Percentiles rank a stretch among this genome's conserved stretches.
Conservation (phyloP, 805 yeast genomes). For the Lipomyces yamadae region DNA sequence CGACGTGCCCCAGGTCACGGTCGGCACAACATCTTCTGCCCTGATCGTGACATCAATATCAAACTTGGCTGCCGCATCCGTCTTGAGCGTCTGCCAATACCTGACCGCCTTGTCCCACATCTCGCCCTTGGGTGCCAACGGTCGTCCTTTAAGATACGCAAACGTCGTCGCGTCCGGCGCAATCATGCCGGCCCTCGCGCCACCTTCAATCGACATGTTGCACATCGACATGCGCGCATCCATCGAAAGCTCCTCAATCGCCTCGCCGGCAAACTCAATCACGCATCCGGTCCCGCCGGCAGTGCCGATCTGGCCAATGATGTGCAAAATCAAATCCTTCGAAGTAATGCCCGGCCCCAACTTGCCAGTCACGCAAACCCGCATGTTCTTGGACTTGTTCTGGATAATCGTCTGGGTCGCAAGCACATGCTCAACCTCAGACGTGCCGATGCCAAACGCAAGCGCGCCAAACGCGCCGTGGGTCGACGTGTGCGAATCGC, state of each 20-base stretch:
- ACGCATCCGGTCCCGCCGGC: constrained; percentile 99
- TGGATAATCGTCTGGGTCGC: constrained; percentile 97
- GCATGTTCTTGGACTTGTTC: constrained; percentile 94
- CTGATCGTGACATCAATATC: constrained; percentile 81
- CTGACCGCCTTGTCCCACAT: constrained; percentile 94
- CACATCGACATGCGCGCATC: constrained; percentile 99
- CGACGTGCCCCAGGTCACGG: constrained; percentile 99
- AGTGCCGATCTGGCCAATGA: constrained; percentile 95
- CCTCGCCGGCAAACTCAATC: constrained; percentile 95
- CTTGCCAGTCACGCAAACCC: constrained; percentile 82
- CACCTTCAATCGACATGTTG: constrained; percentile 98
- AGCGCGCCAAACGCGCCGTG: constrained; percentile 98
- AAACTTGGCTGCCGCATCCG: constrained; percentile 89
- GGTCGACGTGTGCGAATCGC: constrained; percentile 98
- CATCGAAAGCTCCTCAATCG: constrained; percentile 86
- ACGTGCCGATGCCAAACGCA: constrained; percentile 98
- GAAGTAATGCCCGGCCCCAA: constrained; percentile 90
- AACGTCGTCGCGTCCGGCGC: constrained; percentile 91
- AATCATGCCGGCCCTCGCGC: constrained; percentile 99
- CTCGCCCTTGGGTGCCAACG: constrained; percentile 89
- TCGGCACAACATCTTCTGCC: constrained; percentile 87
- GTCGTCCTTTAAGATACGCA: constrained; percentile 88
- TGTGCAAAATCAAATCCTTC: constrained; percentile 91
- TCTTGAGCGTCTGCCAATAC: constrained; percentile 86
- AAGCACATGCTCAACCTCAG: constrained; percentile 97